Evolutionary conservation across 2,329 filamentous ascomycete species (phyloP), one percentile per base, ranked within the genome.

Genomic region (Amauroascus niger): DNA sequence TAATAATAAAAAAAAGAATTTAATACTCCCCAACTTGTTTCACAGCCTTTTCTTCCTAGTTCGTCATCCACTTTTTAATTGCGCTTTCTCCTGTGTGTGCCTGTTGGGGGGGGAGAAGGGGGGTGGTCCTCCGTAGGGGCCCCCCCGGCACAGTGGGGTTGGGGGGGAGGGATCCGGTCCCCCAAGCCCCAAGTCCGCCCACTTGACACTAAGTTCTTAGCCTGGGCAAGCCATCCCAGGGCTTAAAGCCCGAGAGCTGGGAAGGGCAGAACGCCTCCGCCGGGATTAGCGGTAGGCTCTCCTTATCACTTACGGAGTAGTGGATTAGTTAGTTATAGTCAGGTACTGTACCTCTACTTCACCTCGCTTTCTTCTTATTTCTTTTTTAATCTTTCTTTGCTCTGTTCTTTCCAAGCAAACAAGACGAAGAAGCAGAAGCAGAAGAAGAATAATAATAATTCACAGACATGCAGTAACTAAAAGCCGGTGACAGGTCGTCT

Each of bases 171-270:
- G 49, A 51, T 51, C 49, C 39, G 49, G 18, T 35, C 44, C 28
- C 49, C 48, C 40, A 51, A 9, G 1, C 5, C 4, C 5, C 6
- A n/a, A n/a, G n/a, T n/a, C n/a, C 28, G 24, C 49, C 49, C 26
- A 41, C 37, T 51, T 43, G 32, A 39, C 32, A 13, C 20, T 28
- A 39, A n/a, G n/a, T n/a, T n/a, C n/a, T n/a, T n/a, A 24, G 39
- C 49, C 49, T 37, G 49, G 22, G 49, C 39, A 40, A 50, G 48
- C 48, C 48, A 50, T 50, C 48, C 48, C 37, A 50, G 48, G 37
- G 48, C 49, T 44, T 44, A 44, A 43, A 33, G 13, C 37, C 28
- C n/a, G n/a, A n/a, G 28, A 32, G 28, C 28, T 6, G 28, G 11
- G 6, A 32, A 32, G n/a, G n/a, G n/a, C n/a, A n/a, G n/a, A n/a